These are phyloP conservation scores for Kwoniella dendrophila DNA, from an alignment of 768 basidiomycete genomes.

Conservation along the genomic window DNA sequence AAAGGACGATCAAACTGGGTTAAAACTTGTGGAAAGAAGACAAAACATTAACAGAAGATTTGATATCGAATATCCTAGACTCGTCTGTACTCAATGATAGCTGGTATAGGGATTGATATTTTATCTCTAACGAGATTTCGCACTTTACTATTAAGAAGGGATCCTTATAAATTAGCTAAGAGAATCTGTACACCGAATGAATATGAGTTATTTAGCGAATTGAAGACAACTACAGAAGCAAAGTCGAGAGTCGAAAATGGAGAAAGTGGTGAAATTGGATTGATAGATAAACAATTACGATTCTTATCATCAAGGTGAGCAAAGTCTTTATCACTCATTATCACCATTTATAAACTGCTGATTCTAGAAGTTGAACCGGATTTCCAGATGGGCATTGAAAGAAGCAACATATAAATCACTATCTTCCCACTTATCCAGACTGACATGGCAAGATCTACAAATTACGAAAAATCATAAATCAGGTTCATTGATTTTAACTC, in stretches of 20 bases:
- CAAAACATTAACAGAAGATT: too few species aligned
- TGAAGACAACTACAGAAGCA: background rate
- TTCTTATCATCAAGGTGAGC: slow-evolving; percentile 26
- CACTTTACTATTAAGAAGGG: slow-evolving; percentile 29
- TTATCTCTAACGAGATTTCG: slow-evolving; percentile 39
- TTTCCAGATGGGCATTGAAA: slow-evolving; percentile 48
- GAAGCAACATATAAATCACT: slow-evolving; percentile 52
- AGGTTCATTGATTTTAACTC: slow-evolving; percentile 17
- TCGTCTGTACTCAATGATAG: too few species aligned
- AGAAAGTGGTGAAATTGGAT: background rate
- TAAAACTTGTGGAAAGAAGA: too few species aligned
- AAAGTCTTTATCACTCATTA: background rate
- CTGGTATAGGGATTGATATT: slow-evolving; percentile 50
- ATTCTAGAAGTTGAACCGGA: slow-evolving; percentile 31
- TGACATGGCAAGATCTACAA: slow-evolving; percentile 32
- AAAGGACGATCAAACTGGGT: too few species aligned
- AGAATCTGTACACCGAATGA: slow-evolving; percentile 41
- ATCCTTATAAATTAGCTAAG: slow-evolving; percentile 27
- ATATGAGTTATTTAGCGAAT: slow-evolving; percentile 17
- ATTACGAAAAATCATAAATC: slow-evolving; percentile 15
- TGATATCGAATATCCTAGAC: too few species aligned
- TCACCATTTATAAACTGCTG: too few species aligned
- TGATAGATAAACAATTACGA: slow-evolving; percentile 10
- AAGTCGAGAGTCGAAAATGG: background rate
- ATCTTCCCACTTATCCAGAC: slow-evolving; percentile 14